A percentile compares a stretch with the other conserved stretches of the same genome.
Evolutionary conservation across 805 yeast genomes (phyloP).

Genomic region (Suhomyces emberorum): DNA sequence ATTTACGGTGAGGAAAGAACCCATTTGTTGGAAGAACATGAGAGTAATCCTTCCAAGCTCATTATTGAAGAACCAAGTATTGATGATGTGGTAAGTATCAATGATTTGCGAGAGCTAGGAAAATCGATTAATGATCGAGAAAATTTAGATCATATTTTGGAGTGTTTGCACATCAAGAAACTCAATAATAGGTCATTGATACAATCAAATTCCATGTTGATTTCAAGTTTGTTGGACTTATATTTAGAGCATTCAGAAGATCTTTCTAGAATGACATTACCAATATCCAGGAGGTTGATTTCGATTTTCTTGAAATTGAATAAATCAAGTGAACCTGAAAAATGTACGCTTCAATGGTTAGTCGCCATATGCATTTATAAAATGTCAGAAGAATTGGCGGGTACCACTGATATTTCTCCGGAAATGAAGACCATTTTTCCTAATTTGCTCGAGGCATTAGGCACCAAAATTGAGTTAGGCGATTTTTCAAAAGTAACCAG

Average conservation of each 20-base stretch:
- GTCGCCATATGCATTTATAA: background rate
- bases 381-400: background rate
- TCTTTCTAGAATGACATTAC: background rate
- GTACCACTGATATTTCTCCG: background rate
- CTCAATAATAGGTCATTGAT: background rate
- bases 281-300: background rate
- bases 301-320: background rate
- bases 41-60: background rate
- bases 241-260: background rate
- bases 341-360: background rate
- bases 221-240: slow-evolving; percentile 11
- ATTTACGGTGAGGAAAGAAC: slow-evolving; percentile 19
- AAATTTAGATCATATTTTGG: slow-evolving; percentile 14
- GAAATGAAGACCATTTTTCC: background rate
- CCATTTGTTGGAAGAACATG: slow-evolving; percentile 10
- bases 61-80: background rate
- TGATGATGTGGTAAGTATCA: slow-evolving; percentile 9
- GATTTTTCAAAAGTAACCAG: background rate
- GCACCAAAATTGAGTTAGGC: background rate
- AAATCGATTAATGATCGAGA: slow-evolving; percentile 11
- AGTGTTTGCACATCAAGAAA: slow-evolving; percentile 13
- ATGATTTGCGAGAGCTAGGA: slow-evolving; percentile 18
- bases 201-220: slow-evolving; percentile 2
- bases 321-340: background rate
- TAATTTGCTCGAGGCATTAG: background rate